Conservation (phyloP, 2,329 filamentous ascomycete species). For the Podosphaera leucotricha region DNA sequence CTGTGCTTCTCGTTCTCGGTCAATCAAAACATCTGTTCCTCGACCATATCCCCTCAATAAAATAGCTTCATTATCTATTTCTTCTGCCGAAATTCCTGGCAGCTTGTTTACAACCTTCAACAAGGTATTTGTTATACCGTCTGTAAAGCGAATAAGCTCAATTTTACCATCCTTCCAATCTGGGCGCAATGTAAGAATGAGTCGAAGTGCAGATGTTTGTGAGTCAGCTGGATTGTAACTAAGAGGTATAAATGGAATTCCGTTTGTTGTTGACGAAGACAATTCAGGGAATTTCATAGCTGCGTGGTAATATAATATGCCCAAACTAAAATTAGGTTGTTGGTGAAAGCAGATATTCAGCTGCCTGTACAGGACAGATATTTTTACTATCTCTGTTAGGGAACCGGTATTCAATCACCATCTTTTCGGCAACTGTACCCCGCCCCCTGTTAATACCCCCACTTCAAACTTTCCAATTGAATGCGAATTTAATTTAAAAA, state of each 20-base stretch:
- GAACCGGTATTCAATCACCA: too few relatives aligned
- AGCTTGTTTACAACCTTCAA: conserved; percentile 52
- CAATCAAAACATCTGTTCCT: conserved; percentile 84
- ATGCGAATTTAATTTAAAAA: too few relatives aligned
- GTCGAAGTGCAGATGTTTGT: conserved; percentile 51
- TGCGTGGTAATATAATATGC: too few relatives aligned
- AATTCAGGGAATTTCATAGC: neutral
- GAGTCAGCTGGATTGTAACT: conserved; percentile 58
- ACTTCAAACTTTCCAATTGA: too few relatives aligned
- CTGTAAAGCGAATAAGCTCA: conserved; percentile 77
- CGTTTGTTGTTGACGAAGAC: neutral
- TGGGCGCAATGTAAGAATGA: conserved; percentile 59
- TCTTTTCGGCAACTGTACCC: too few relatives aligned
- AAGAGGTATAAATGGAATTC: conserved; percentile 44
- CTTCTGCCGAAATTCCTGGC: conserved; percentile 45
- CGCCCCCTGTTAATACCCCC: too few relatives aligned
- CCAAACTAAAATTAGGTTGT: too few relatives aligned
- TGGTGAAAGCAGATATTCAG: too few relatives aligned
- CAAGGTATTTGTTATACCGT: conserved; percentile 92
- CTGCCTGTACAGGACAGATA: too few relatives aligned
- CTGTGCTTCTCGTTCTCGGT: conserved; percentile 61
- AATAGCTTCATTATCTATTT: conserved; percentile 65
- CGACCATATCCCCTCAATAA: conserved; percentile 84
- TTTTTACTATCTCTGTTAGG: too few relatives aligned
- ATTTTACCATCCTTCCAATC: conserved; percentile 67